Evolutionary conservation across 257 asterid genomes (phyloP).

Genomic region (Primulina eburnea): DNA sequence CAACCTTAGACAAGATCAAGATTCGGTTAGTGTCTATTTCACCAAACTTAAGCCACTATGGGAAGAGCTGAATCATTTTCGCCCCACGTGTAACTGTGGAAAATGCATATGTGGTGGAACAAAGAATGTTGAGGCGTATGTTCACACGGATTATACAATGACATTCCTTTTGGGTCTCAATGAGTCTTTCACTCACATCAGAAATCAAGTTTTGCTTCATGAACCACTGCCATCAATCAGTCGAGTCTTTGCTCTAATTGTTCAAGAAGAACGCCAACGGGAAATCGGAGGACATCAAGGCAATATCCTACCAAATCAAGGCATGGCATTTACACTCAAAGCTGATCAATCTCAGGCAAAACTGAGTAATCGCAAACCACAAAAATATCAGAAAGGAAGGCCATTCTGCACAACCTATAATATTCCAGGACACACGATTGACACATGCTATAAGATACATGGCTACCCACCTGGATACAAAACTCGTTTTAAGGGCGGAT

Average conservation of each 20-base stretch:
- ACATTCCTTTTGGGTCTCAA: neutral
- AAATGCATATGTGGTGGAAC: neutral
- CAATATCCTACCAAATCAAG: no score
- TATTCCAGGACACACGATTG: neutral
- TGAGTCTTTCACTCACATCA: rapidly evolving
- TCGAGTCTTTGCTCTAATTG: neutral
- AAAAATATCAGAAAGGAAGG: neutral
- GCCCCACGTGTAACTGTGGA: neutral
- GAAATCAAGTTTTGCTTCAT: neutral
- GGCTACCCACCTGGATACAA: neutral
- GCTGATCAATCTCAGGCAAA: no score
- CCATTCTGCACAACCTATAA: neutral
- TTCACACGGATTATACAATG: neutral
- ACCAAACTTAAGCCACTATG: neutral
- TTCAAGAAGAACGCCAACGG: neutral
- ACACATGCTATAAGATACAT: neutral
- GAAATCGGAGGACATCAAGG: no score
- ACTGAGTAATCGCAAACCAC: no score
- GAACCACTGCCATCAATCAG: neutral
- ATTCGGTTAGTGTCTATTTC: neutral
- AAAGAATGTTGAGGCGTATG: no score
- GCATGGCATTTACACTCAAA: neutral
- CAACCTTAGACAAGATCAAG: neutral
- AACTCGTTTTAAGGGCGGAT: no score
- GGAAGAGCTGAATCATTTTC: neutral